Base-by-base conservation (phyloP, 2,329 filamentous ascomycete genomes). In the Colletotrichum sp. region DNA sequence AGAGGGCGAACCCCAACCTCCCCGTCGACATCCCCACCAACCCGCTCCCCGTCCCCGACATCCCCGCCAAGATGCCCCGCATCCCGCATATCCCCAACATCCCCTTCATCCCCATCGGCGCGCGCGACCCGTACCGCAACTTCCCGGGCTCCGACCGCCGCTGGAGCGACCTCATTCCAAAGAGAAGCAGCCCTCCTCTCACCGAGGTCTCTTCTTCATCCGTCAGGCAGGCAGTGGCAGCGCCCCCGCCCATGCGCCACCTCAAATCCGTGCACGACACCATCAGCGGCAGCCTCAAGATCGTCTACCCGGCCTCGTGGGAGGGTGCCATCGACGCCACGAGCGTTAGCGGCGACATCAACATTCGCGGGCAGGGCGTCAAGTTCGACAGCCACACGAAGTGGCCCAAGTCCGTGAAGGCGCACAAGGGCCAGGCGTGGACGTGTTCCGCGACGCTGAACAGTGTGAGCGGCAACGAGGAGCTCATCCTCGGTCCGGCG, bases 261-360 rank as follows among this genome's bases (percentile, higher is more conserved):
- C 81, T 92, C 6, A 78, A 81, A 43, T 85, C 86, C 4, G 77
- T 78, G 8, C 89, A 92, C 81, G 81, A 75, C 26, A 86, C 86
- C 55, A 85, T 88, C 12, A 89, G 87, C 70, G 89, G 88, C 8
- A 65, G 79, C 36, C 78, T 90, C 64, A 79, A 78, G 16, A 81
- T 91, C 26, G 76, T 67, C 18, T 91, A 90, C 77, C 90, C 90
- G 1, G 79, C 79, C 26, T 82, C 85, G 4, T 92, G 90, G 90
- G 86, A 87, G 77, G 90, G 90, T 16, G 77, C 78, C 24, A 81
- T 91, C 39, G 76, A 76, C 12, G 84, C 87, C 14, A 72, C 83
- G 74, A 84, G 85, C 21, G 81, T 87, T 18, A 85, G 85, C 28
- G 89, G 89, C 4, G 77, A 71, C 12, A 81, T 90, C 34, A 69